Base-by-base conservation (phyloP, 1,284 basidiomycete genomes). In the Sanghuangporus baumii region DNA sequence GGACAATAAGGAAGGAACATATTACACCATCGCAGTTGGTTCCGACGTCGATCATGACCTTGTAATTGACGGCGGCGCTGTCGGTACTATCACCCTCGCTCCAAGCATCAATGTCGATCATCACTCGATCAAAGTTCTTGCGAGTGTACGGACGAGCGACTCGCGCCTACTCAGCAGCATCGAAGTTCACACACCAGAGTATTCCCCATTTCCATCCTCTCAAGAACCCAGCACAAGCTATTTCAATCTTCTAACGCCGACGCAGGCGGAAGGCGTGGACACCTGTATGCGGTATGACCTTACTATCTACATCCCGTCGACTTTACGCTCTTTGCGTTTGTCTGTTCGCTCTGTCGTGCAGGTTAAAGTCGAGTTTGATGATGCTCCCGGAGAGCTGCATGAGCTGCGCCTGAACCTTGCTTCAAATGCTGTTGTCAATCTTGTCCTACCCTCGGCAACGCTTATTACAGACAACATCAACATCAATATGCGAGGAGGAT, bases 251-350 rank as follows among this genome's bases (percentile, higher is more conserved):
- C 64, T 70, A 6, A 77, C 76, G 6, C 73, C 75, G 2, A 65
- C 58, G n/a, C 63, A 72, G 50, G 65, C 63, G 57, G 66, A 9
- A 50, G 50, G 66, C 9, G 41, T 47, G 11, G 65, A 71, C n/a
- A 63, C 68, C 16, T 86, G 84, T 74, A 75, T 82, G 69, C 81
- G 83, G 57, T 86, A 76, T 69, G 84, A 86, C 70, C 72, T 82
- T 61, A 78, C 73, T 34, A 71, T 85, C 66, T 78, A 74, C 66
- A 69, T 86, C 38, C 85, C 84, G 11, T 74, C 76, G 5, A 72
- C 69, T 11, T 73, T 85, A 38, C 78, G 77, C 67, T 76, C 76
- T 57, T 74, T 86, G 18, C 72, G 78, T 50, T 66, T 86, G 50
- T 69, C 71, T 43, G 63, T 73, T 46, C 77, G 79, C 66, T 67